Evolutionary conservation across 345 rosid species (phyloP), one percentile per base, ranked within the genome.

Genomic region (Microcos paniculata): DNA sequence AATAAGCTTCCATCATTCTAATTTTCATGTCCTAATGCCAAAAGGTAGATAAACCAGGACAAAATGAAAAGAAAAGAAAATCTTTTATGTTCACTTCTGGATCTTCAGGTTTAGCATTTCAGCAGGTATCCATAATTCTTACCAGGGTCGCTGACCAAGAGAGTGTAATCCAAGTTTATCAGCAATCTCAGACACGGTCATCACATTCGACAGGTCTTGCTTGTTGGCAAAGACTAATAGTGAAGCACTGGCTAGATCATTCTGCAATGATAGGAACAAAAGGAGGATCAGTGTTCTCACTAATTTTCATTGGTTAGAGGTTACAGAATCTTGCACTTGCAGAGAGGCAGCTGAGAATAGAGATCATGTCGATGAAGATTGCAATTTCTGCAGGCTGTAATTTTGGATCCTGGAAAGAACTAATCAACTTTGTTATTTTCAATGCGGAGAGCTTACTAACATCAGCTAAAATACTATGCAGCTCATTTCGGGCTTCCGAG

Each of bases 181-280:
- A 16, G 92, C 92, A 42, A 90, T 69, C 63, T 93, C 89, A 30
- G 85, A 52, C 26, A 79, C 78, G 0, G 83, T 64, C 90, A 90
- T 82, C 31, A 89, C 85, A 75, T 71, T 63, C 31, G 69, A 69
- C 38, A 81, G 51, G 73, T 91, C 98, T 83, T 93, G 94, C 83
- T 93, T 93, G 81, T 91, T 90, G 57, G 93, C 94, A 61, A 87
- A 82, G 70, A 93, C 89, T 4, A 90, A 88, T 18, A 93, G 33
- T 7, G 87, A 74, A 73, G 96, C 90, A 74, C 85, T 76, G 70
- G 73, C 82, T 6, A 91, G 86, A 71, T 90, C 90, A 45, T 74
- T 80, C 96, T 93, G 89, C 76, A 76, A 49, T 26, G 19, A 67
- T 12, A 40, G 24, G 38, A 26, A 48, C 61, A 49, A 14, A 56